These are phyloP conservation scores for Chlamydomonas asymmetrica DNA, from an alignment of 139 green algal species.

Conservation along the genomic window DNA sequence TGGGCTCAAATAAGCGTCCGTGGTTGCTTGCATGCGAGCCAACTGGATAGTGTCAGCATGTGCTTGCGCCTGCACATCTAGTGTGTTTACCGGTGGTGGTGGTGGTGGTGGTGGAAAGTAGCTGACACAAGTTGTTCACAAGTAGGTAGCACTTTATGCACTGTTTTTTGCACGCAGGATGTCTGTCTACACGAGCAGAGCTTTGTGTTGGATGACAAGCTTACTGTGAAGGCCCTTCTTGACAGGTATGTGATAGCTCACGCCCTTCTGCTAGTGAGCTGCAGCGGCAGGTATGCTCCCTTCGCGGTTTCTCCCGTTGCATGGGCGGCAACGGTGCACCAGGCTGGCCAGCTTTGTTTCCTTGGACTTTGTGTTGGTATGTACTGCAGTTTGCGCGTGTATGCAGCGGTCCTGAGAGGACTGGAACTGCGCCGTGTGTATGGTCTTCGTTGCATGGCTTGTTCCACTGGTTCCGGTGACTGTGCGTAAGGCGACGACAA, in stretches of 20 bases:
- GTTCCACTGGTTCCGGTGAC: too few relatives aligned
- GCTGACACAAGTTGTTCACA: too few relatives aligned
- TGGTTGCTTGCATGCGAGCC: too few relatives aligned
- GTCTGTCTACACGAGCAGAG: conserved; percentile 30
- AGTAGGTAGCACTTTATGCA: too few relatives aligned
- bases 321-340: background rate
- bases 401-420: background rate
- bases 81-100: too few relatives aligned
- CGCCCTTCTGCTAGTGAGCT: background rate
- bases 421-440: background rate
- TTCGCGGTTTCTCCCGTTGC: background rate
- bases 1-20: too few relatives aligned
- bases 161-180: too few relatives aligned
- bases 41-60: too few relatives aligned
- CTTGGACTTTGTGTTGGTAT: background rate
- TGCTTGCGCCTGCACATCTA: too few relatives aligned
- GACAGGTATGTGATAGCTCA: conserved; percentile 28
- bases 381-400: background rate
- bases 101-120: too few relatives aligned
- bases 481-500: background rate
- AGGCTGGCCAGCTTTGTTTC: background rate
- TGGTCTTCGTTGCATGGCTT: background rate
- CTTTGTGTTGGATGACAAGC: conserved; percentile 24
- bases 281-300: background rate
- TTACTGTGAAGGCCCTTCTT: conserved; percentile 23